Evolutionary conservation across 306 rosid genomes (phyloP).

Genomic region (Ormosia semicastrata): DNA sequence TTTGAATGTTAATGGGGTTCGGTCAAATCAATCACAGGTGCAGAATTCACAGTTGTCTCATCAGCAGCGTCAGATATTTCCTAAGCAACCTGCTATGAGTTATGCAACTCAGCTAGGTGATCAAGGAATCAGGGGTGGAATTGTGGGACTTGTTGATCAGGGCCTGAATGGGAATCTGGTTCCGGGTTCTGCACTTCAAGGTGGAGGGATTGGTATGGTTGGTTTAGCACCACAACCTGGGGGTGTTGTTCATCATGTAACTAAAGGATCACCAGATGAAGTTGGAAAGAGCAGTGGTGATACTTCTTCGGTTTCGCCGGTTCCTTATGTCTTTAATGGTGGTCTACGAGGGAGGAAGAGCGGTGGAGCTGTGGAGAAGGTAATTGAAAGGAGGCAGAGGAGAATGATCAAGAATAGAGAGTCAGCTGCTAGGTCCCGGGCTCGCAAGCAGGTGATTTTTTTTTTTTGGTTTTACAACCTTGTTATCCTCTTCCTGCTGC

Average conservation of each 20-base stretch:
- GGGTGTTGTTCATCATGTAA: constrained; percentile 46
- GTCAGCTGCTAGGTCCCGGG: constrained; percentile 97
- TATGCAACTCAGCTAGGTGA: constrained; percentile 60
- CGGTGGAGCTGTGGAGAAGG: constrained; percentile 84
- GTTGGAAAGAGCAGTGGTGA: constrained; percentile 79
- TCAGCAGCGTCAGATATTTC: constrained; percentile 61
- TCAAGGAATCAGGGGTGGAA: constrained; percentile 75
- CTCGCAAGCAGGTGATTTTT: constrained; percentile 89
- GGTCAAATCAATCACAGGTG: constrained; percentile 62
- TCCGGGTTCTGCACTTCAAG: constrained; percentile 17
- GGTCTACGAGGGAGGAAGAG: constrained; percentile 84
- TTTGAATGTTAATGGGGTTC: constrained; percentile 73
- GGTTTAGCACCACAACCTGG: constrained; percentile 43
- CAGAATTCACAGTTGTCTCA: constrained; percentile 29
- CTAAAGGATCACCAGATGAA: constrained; percentile 71
- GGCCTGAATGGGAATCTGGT: constrained; percentile 52
- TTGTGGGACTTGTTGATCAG: constrained; percentile 66
- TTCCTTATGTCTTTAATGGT: constrained; percentile 71
- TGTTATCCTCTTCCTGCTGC: not conserved
- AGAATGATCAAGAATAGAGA: constrained; percentile 98
- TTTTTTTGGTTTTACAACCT: not conserved
- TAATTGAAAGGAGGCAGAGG: constrained; percentile 94
- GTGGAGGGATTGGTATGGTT: constrained; percentile 82
- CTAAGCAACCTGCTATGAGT: constrained; percentile 63
- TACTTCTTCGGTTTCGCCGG: constrained; percentile 84